Conservation (phyloP, 1,284 basidiomycete genomes). For the Athelia psychrophila region DNA sequence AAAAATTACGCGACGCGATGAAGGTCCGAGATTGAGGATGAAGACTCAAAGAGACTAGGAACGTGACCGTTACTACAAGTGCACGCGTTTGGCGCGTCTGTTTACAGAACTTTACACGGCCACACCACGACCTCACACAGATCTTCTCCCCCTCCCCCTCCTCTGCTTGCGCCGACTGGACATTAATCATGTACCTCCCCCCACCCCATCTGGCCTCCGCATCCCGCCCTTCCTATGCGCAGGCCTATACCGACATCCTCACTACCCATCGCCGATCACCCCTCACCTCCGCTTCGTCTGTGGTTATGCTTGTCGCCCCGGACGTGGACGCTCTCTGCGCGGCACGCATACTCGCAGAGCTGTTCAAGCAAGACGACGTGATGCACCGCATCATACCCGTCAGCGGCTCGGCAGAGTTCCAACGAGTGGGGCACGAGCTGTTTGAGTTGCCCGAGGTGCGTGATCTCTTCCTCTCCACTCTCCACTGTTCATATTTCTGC, state of each 20-base stretch:
- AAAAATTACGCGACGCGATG: no score
- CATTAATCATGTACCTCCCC: conserved; percentile 45
- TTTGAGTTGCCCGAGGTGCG: conserved; percentile 67
- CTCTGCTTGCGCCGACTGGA: no score
- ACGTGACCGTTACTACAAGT: no score
- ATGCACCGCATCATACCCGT: conserved; percentile 92
- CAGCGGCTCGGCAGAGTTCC: conserved; percentile 79
- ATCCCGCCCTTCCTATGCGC: conserved; percentile 65
- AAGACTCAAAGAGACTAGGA: no score
- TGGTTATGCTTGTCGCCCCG: conserved; percentile 84
- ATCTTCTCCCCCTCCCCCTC: no score
- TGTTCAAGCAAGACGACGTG: conserved; percentile 93
- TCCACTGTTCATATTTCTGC: no score
- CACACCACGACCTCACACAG: no score
- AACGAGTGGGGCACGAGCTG: conserved; percentile 66
- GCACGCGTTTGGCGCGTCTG: no score
- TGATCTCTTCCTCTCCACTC: conserved; percentile 7
- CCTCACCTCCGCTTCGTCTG: conserved; percentile 72
- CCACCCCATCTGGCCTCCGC: conserved; percentile 64
- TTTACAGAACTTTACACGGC: no score
- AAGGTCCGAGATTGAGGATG: no score
- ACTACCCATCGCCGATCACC: conserved; percentile 72
- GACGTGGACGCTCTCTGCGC: conserved; percentile 92
- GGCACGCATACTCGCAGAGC: conserved; percentile 82
- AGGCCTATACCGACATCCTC: conserved; percentile 79